phyloP scores from a whole-genome alignment of 345 rosid species.

The Acer negundo region DNA sequence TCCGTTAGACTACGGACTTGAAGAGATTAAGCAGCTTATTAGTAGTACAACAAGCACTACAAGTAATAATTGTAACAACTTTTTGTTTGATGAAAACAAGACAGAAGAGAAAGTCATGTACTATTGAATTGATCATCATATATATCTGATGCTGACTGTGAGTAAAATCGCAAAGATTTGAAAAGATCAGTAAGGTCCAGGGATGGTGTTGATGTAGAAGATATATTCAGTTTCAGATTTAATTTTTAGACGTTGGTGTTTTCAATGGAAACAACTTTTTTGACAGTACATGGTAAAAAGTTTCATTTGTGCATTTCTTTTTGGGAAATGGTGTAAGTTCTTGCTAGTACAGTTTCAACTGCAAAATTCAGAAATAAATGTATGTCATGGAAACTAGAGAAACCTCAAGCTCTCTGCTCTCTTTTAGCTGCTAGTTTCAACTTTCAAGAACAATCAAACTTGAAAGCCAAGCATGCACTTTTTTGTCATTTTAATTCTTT shows the following conservation, averaged over 20 bases:
- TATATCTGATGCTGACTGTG: conserved; percentile 27
- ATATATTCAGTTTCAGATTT: conserved; percentile 17
- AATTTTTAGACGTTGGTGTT: no score
- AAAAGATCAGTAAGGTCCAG: background rate
- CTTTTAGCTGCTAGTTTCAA: background rate
- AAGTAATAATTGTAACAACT: conserved; percentile 35
- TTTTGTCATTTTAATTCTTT: conserved; percentile 3
- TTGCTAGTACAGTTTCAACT: background rate
- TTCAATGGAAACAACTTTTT: background rate
- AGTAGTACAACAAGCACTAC: conserved; percentile 25
- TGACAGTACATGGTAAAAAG: conserved; percentile 22
- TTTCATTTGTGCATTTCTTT: conserved; percentile 24
- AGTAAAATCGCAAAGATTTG: conserved; percentile 36
- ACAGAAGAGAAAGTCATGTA: conserved; percentile 50
- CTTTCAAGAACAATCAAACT: conserved; percentile 20
- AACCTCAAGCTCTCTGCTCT: background rate
- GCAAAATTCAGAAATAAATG: conserved; percentile 27
- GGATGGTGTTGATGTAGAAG: conserved; percentile 17
- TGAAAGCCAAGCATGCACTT: conserved; percentile 17
- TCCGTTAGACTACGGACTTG: conserved; percentile 60
- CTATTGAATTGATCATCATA: conserved; percentile 36
- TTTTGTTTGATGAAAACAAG: conserved; percentile 66
- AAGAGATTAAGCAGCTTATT: conserved; percentile 78
- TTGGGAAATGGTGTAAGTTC: conserved; percentile 23
- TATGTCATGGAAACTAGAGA: conserved; percentile 19